Evolutionary conservation across 129 eudicot species (phyloP), one percentile per base, ranked within the genome.

Genomic region (Artemisia tridentata): DNA sequence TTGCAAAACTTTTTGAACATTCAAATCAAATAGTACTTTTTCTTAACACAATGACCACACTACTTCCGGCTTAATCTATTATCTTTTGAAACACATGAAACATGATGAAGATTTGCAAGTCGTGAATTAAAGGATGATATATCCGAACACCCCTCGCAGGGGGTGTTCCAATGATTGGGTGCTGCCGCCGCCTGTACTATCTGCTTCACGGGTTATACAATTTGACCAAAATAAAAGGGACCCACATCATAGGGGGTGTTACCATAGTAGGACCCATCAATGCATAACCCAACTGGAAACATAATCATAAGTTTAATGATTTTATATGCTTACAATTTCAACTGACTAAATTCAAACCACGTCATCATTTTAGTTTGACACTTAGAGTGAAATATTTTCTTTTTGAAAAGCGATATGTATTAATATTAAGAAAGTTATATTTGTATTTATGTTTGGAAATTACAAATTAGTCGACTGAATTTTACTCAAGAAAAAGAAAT

Each of bases 401-500:
- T 50, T 50, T 50, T n/a, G 4, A 50, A 13, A 50, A 38, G 45
- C 45, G 11, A 38, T 38, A 38, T 38, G 45, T 8, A 38, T 38
- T 38, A 38, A 38, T 38, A 38, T 38, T 38, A 38, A 5, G 45
- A 38, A 38, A 38, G 45, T 7, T 54, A 54, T 54, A 54, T 17
- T 7, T 55, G 60, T 27, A 54, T 20, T 19, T 48, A 50, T n/a
- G 65, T 41, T 21, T 64, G 53, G 47, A 46, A 52, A 55, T 48
- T 15, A 50, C 20, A 27, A 1, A 57, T 12, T 16, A 41, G 41
- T 59, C 68, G 6, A 57, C 14, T 43, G 52, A 34, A 63, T 78
- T 78, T 78, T 77, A 78, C 72, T 72, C 66, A 64, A 55, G 20
- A 63, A 71, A 76, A 78, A 45, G 47, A 41, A 14, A 20, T 11